phyloP scores from a whole-genome alignment of 2,329 filamentous ascomycete genomes.

The Gyromitra esculenta region DNA sequence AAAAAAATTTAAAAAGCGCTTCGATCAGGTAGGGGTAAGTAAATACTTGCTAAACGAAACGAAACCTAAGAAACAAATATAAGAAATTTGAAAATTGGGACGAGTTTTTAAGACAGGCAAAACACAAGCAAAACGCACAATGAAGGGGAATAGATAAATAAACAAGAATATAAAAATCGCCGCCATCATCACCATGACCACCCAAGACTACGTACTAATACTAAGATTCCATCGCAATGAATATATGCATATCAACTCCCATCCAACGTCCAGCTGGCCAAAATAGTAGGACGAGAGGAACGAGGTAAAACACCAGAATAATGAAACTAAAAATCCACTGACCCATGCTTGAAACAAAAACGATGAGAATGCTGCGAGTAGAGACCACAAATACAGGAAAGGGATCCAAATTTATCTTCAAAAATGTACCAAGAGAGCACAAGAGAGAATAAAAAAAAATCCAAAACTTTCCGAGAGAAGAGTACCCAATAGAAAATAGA shows the following conservation, averaged over 20 bases:
- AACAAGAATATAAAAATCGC: conserved; percentile 43
- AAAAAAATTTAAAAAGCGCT: no score
- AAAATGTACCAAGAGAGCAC: conserved; percentile 46
- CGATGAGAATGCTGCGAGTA: conserved; percentile 48
- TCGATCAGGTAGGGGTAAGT: background rate
- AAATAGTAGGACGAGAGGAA: conserved; percentile 32
- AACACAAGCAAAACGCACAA: conserved; percentile 25
- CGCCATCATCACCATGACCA: conserved; percentile 29
- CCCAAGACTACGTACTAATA: conserved; percentile 44
- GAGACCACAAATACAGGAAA: conserved; percentile 46
- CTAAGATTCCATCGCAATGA: conserved; percentile 47
- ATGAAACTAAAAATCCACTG: conserved; percentile 46
- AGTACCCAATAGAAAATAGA: conserved; percentile 43
- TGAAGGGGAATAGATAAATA: conserved; percentile 36
- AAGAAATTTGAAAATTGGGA: conserved; percentile 1
- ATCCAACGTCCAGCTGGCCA: conserved; percentile 25
- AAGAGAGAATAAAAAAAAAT: conserved; percentile 49
- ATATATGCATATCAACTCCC: conserved; percentile 47
- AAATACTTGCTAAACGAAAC: conserved; percentile 20
- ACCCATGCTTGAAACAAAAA: conserved; percentile 43
- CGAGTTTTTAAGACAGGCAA: conserved; percentile 23
- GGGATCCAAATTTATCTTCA: conserved; percentile 50
- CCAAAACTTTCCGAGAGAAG: conserved; percentile 45
- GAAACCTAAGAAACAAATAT: conserved; percentile 1
- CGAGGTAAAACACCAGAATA: conserved; percentile 39